These are phyloP conservation scores for Gonium pectorale DNA, from an alignment of 139 green algal genomes.

Conservation along the genomic window DNA sequence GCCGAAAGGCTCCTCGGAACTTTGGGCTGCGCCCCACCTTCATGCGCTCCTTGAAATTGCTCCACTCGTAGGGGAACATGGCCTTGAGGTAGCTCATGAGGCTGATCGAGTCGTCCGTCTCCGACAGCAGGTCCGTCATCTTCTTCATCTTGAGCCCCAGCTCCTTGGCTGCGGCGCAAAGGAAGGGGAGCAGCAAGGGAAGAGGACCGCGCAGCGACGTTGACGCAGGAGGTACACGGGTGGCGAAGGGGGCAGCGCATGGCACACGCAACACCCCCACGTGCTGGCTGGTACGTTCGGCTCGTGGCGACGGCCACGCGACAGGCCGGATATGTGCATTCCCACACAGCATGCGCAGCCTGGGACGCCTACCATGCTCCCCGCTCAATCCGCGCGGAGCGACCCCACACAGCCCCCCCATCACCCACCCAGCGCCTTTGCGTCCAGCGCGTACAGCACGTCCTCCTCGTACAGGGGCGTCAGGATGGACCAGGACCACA, in stretches of 20 bases:
- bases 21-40: constrained; percentile 45
- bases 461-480: constrained; percentile 80
- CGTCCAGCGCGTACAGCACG: constrained; percentile 63
- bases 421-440: constrained; percentile 27
- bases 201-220: too few relatives aligned
- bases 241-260: too few relatives aligned
- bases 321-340: too few relatives aligned
- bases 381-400: too few relatives aligned
- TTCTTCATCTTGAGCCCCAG: constrained; percentile 55
- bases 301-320: too few relatives aligned
- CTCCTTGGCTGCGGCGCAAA: constrained; percentile 39
- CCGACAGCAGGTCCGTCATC: constrained; percentile 64
- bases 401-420: too few relatives aligned
- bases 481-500: constrained; percentile 78
- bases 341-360: too few relatives aligned
- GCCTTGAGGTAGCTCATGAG: constrained; percentile 63
- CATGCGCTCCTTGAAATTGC: constrained; percentile 70
- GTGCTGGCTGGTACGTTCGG: too few relatives aligned
- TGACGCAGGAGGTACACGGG: too few relatives aligned
- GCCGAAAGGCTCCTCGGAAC: neutral
- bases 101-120: constrained; percentile 60
- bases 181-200: too few relatives aligned
- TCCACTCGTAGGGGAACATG: constrained; percentile 55
- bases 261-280: too few relatives aligned
- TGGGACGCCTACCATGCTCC: too few relatives aligned